Evolutionary conservation across 2,329 filamentous ascomycete genomes (phyloP).

Genomic region (Hysterium pulicare): DNA sequence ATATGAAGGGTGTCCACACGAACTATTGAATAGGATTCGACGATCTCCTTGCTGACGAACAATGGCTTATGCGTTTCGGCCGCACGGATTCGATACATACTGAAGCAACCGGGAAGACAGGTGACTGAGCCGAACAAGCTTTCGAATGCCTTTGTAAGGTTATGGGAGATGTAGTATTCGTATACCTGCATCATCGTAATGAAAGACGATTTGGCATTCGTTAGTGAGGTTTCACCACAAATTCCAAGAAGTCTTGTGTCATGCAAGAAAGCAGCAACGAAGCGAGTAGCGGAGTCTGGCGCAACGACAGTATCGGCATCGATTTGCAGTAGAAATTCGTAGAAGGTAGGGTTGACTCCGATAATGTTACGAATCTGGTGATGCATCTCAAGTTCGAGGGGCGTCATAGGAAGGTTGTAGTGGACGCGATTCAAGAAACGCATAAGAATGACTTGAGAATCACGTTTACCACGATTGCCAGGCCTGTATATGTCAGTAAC

Average conservation of each 20-base stretch:
- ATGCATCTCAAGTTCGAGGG: slow-evolving; percentile 95
- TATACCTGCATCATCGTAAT: slow-evolving; percentile 99
- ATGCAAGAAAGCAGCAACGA: slow-evolving; percentile 85
- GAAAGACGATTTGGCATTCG: slow-evolving; percentile 88
- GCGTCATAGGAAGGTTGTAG: slow-evolving; percentile 95
- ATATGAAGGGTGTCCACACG: slow-evolving; percentile 97
- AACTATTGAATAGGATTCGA: slow-evolving; percentile 84
- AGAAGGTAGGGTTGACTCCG: slow-evolving; percentile 96
- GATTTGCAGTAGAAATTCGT: slow-evolving; percentile 94
- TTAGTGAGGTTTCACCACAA: slow-evolving; percentile 90
- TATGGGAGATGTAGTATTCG: slow-evolving; percentile 99
- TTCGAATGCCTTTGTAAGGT: slow-evolving; percentile 94
- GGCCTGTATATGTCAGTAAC: slow-evolving; percentile 46
- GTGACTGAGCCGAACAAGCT: slow-evolving; percentile 96
- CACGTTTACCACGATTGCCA: slow-evolving; percentile 98
- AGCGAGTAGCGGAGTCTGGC: slow-evolving; percentile 82
- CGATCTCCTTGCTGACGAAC: slow-evolving; percentile 89
- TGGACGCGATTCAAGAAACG: slow-evolving; percentile 98
- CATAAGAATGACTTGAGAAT: slow-evolving; percentile 98
- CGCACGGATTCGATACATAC: slow-evolving; percentile 96
- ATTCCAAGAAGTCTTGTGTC: slow-evolving; percentile 92
- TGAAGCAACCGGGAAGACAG: slow-evolving; percentile 97
- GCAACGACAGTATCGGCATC: slow-evolving; percentile 96
- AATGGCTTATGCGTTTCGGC: slow-evolving; percentile 93
- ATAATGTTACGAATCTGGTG: slow-evolving; percentile 99